Base-by-base conservation (phyloP, 2,329 filamentous ascomycete genomes). In the Podosphaera xanthii region DNA sequence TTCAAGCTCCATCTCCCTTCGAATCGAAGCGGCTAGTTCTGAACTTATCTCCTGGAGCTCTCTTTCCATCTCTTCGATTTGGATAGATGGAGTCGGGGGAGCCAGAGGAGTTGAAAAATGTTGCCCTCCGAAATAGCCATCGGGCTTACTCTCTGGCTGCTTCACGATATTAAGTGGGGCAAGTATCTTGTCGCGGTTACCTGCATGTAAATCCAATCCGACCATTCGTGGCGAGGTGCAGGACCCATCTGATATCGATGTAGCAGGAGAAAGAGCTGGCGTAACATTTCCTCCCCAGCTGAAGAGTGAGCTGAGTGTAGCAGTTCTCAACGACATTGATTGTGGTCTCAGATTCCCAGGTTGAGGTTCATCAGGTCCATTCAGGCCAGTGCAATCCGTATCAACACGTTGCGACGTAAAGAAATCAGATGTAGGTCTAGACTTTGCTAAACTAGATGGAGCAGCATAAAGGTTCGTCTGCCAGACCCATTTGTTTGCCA, bases 1-100 rank as follows among this genome's bases (percentile, higher is more conserved):
- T 71, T 98, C 92, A 38, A 98, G 73, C 65, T 98, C 92, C 80
- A 98, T 91, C 74, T 98, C 92, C 62, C 92, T 82, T 66, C 87
- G 82, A 68, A 98, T 97, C 35, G 92, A 97, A 64, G 83, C 80
- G 40, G 92, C 92, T 70, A 98, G 76, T 76, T 98, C 92, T 61
- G 83, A 80, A 74, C 88, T 94, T 72, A 98, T 91, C 71, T 91
- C 86, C 66, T 87, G 87, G 64, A 98, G 72, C 75, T 98, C 92
- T 70, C 89, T 86, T 75, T 98, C 92, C 75, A 98, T 83, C 70
- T 94, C 88, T 70, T 88, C 82, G 67, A 94, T 78, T 70, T 89
- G 72, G 63, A 69, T 66, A 70, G 65, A 76, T 64, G 76, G 73
- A 65, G 70, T 66, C 57, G 62, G 64, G 62, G 64, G 65, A 64